A percentile compares a stretch with the other conserved stretches of the same genome.
phyloP scores from a whole-genome alignment of 495 filamentous ascomycete species.

The Penicillium turbatum region DNA sequence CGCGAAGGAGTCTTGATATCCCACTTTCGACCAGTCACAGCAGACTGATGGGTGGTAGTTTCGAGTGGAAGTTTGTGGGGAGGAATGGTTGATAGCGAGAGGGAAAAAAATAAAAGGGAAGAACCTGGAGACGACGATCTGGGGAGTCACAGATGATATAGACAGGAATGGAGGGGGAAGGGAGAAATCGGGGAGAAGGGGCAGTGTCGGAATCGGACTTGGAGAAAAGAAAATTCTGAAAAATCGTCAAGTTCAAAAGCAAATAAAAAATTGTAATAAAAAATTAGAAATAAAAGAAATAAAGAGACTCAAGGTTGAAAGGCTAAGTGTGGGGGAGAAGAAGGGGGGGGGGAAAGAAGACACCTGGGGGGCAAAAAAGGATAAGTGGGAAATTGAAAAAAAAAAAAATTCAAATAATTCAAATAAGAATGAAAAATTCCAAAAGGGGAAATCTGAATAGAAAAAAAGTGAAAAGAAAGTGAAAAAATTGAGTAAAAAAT shows the following conservation, averaged over 20 bases:
- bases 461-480: slow-evolving; percentile 16
- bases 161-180: slow-evolving; percentile 43
- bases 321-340: slow-evolving; percentile 9
- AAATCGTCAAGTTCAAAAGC: slow-evolving; percentile 2
- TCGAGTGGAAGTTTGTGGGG: slow-evolving; percentile 22
- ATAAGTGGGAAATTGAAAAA: slow-evolving; percentile 2
- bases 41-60: slow-evolving; percentile 5
- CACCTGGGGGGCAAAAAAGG: slow-evolving; percentile 5
- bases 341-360: slow-evolving; percentile 11
- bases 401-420: slow-evolving; percentile 9
- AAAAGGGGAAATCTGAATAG: slow-evolving; percentile 13
- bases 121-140: slow-evolving; percentile 32
- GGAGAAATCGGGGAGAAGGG: slow-evolving; percentile 35
- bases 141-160: slow-evolving; percentile 41
- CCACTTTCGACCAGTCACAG: background rate
- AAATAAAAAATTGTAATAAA: slow-evolving; percentile 14
- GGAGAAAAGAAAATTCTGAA: slow-evolving; percentile 15
- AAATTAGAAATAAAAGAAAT: slow-evolving; percentile 9
- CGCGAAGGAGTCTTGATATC: slow-evolving; percentile 4
- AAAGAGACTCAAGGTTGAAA: background rate
- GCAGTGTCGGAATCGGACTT: slow-evolving; percentile 34
- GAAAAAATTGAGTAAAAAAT: slow-evolving; percentile 18
- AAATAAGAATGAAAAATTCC: background rate
- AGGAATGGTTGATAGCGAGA: slow-evolving; percentile 22
- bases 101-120: slow-evolving; percentile 17